A percentile compares a stretch with the other conserved stretches of the same genome.
Conservation (phyloP, 1,284 basidiomycete species). For the Veloboletus limbatus region DNA sequence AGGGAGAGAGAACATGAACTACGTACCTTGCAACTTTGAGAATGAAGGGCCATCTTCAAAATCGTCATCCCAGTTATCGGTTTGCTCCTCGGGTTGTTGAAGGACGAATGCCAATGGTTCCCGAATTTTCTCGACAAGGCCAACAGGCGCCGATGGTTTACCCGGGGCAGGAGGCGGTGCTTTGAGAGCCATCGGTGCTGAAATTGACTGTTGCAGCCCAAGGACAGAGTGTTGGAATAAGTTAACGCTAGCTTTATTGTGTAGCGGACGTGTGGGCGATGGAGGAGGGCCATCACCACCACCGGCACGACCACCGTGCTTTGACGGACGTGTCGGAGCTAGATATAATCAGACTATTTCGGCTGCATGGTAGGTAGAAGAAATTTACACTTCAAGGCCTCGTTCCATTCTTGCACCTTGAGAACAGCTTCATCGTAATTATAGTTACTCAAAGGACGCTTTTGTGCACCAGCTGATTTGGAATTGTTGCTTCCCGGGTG, state of each 20-base stretch:
- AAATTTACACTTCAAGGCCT: conserved; percentile 80
- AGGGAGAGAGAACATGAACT: neutral
- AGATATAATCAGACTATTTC: conserved; percentile 27
- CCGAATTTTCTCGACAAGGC: conserved; percentile 54
- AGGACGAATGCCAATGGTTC: conserved; percentile 55
- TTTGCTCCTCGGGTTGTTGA: conserved; percentile 76
- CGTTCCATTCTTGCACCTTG: conserved; percentile 98
- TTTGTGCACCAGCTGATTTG: conserved; percentile 38
- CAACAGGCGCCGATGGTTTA: conserved; percentile 29
- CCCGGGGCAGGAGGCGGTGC: conserved; percentile 18
- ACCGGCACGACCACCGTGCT: conserved; percentile 50
- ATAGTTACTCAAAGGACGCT: conserved; percentile 66
- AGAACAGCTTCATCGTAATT: conserved; percentile 93
- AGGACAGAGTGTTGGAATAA: conserved; percentile 33
- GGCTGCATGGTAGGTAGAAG: conserved; percentile 5
- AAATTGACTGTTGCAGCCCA: conserved; percentile 33
- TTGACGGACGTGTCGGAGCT: conserved; percentile 62
- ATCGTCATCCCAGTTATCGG: conserved; percentile 97
- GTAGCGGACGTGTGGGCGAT: conserved; percentile 39
- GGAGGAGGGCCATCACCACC: conserved; percentile 34
- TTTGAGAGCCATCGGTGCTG: conserved; percentile 31
- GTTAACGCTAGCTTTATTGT: conserved; percentile 30
- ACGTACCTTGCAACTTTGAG: conserved; percentile 73
- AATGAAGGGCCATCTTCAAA: conserved; percentile 92
- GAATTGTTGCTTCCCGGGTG: conserved; percentile 26